Base-by-base conservation (phyloP, 1,284 basidiomycete species). In the Neonothopanus nambi region DNA sequence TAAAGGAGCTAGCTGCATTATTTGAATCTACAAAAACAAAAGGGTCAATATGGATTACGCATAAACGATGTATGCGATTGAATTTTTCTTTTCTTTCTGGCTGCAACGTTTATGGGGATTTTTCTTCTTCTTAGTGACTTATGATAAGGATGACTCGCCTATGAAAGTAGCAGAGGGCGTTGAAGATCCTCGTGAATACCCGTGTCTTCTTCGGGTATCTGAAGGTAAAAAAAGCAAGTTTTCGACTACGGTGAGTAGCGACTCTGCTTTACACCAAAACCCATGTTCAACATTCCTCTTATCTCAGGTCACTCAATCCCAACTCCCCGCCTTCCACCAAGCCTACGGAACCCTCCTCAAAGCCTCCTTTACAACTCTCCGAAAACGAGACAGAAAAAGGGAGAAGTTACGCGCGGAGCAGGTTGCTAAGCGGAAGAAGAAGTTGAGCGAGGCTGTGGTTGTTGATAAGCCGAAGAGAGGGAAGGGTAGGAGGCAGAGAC, bases 301-400 rank as follows among this genome's bases (percentile, higher is more conserved):
- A 30, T 40, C 30, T 5, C 62, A 95, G 92, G 82, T 94, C 18
- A 70, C 76, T 26, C 75, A 90, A 0, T 71, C 76, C 6, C 73
- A 87, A 40, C 77, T 95, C 1, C 67, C 75, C n/a, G 77, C 78
- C 59, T 96, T 95, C 72, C 84, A 91, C 62, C 62, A 78, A 1
- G 72, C 77, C 15, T 96, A 95, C 63, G 89, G 89, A 7, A 60
- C 81, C 8, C 79, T 95, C 1, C 79, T 96, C 54, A 94, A 93
- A 74, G 64, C 84, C 1, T 84, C 84, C 1, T 87, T 95, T 79
- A 77, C 83, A 4, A 81, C 70, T 13, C 46, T 95, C 57, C 85
- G 91, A 30, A 95, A 95, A 72, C 85, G 93, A 30, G 92, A 95
- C 76, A 95, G 93, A 75, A 95, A 94, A 70, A 84, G 87, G 48